Evolutionary conservation across 169 alveolate species (phyloP).

Genomic region (Cryptosporidium tyzzeri): DNA sequence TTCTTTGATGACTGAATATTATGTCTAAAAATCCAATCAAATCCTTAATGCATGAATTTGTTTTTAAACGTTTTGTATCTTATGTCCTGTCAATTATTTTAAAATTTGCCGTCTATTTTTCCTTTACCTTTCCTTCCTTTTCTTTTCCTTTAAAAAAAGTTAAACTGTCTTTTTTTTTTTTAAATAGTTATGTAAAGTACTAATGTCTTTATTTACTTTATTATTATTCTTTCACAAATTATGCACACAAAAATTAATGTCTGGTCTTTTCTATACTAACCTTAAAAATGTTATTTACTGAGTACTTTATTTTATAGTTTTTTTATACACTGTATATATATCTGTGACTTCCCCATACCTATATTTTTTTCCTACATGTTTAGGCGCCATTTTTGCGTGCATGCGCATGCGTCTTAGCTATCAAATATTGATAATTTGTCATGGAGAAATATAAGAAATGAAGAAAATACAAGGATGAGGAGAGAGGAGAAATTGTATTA

Average conservation of each 20-base stretch:
- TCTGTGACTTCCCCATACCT: conserved; percentile 16
- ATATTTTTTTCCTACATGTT: conserved; percentile 37
- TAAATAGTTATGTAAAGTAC: neutral
- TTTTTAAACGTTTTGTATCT: conserved; percentile 26
- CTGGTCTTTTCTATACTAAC: conserved; percentile 5
- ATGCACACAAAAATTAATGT: conserved; percentile 30
- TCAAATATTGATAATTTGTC: neutral
- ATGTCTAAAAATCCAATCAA: conserved; percentile 44
- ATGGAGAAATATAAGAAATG: neutral
- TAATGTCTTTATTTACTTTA: neutral
- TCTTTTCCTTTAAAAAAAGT: neutral
- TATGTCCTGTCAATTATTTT: conserved; percentile 60
- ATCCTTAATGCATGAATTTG: conserved; percentile 32
- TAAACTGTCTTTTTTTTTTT: neutral
- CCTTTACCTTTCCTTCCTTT: conserved; percentile 2
- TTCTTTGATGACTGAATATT: neutral
- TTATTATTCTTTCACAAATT: neutral
- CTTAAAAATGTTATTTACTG: neutral
- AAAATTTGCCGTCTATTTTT: conserved; percentile 19
- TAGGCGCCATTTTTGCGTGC: conserved; percentile 14
- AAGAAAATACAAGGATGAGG: neutral
- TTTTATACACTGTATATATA: neutral
- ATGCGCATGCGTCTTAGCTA: conserved; percentile 28
- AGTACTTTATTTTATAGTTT: neutral
- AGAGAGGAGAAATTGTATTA: too few relatives aligned